These are phyloP conservation scores for Actinomortierella ambigua DNA, from an alignment of 371 early-diverging fungal species.

Conservation along the genomic window DNA sequence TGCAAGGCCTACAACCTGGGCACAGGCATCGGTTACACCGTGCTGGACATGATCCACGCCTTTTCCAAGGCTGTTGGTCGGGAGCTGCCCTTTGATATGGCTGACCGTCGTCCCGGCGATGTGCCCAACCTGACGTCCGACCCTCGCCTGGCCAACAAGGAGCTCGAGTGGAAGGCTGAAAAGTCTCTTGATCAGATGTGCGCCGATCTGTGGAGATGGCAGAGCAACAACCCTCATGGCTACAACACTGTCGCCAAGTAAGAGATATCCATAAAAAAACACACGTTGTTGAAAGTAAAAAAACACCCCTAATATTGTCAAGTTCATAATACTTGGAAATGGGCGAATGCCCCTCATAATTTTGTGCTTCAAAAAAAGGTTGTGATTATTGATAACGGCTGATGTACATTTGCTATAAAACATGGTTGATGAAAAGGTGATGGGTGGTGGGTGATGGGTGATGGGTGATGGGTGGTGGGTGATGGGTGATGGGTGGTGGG, in stretches of 20 bases:
- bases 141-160: constrained; percentile 69
- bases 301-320: too few relatives aligned
- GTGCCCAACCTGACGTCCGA: constrained; percentile 83
- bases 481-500: too few relatives aligned
- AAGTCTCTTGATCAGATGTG: constrained; percentile 76
- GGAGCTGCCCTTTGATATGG: constrained; percentile 66
- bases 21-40: constrained; percentile 84
- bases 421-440: too few relatives aligned
- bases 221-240: constrained; percentile 72
- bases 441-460: too few relatives aligned
- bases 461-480: too few relatives aligned
- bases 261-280: neutral
- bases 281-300: too few relatives aligned
- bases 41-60: constrained; percentile 82
- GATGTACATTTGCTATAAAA: too few relatives aligned
- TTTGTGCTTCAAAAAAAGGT: too few relatives aligned
- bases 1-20: constrained; percentile 86
- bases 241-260: constrained; percentile 13
- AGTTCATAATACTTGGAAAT: too few relatives aligned
- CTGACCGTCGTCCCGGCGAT: constrained; percentile 84
- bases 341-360: too few relatives aligned
- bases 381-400: too few relatives aligned
- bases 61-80: constrained; percentile 73
- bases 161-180: constrained; percentile 77
- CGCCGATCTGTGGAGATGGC: constrained; percentile 86